These are phyloP conservation scores for Fusarium sacchari DNA, from an alignment of 2,329 filamentous ascomycete species.

Conservation along the genomic window DNA sequence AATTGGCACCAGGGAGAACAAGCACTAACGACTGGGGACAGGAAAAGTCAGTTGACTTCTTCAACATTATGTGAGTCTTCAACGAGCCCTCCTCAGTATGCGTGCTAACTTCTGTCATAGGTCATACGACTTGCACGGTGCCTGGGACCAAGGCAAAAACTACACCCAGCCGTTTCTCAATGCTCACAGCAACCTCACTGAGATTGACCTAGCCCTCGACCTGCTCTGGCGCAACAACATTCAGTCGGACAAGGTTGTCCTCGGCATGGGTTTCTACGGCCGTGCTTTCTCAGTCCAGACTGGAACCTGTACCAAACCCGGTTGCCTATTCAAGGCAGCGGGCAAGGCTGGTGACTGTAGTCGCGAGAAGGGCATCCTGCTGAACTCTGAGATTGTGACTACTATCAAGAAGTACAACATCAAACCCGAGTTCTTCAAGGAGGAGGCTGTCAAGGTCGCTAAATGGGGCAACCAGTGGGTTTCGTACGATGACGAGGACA, in stretches of 20 bases:
- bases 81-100: too few species aligned
- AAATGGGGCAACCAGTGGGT: constrained; percentile 6
- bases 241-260: neutral
- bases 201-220: constrained; percentile 10
- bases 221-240: constrained; percentile 23
- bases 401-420: neutral
- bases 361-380: neutral
- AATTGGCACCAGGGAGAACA: too few species aligned
- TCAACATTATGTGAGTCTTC: constrained; percentile 52
- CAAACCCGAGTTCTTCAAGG: neutral
- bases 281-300: constrained; percentile 21
- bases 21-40: too few species aligned
- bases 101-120: too few species aligned
- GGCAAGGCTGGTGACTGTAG: constrained; percentile 1
- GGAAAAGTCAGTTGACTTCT: constrained; percentile 52
- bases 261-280: constrained; percentile 20
- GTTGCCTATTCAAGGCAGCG: neutral
- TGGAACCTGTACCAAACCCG: neutral
- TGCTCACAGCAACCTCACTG: constrained; percentile 27
- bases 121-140: constrained; percentile 19
- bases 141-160: neutral
- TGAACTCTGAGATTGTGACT: constrained; percentile 5
- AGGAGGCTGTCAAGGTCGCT: constrained; percentile 4
- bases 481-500: constrained; percentile 10
- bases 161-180: constrained; percentile 10